Base-by-base conservation (phyloP, 768 basidiomycete species). In the Kwoniella heveanensis region DNA sequence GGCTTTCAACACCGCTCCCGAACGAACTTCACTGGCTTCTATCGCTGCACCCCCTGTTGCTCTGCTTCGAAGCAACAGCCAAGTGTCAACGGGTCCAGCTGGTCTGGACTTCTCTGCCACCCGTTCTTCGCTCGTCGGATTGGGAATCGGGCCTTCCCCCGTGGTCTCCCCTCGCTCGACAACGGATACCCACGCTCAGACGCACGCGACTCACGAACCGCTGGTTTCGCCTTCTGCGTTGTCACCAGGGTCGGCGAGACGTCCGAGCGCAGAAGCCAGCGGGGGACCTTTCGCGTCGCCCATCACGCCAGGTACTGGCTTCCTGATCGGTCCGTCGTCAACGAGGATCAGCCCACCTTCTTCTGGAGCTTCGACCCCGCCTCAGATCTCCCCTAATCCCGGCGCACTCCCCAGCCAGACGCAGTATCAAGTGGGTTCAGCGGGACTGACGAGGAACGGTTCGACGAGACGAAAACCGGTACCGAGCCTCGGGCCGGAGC, bases 391-490 rank as follows among this genome's bases (percentile, higher is more conserved):
- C 1, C 50, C 62, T 30, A 57, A 56, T 25, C 62, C 60, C 15
- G 53, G 37, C 27, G 7, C 29, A 7, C 56, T 62, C 21, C 54
- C 7, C 10, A 49, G 27, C 9, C 51, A 44, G 39, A 44, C 39
- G 17, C 39, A 44, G 15, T 44, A 44, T 17, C 39, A 44, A 44
- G 39, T 44, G 4, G 39, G 39, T 19, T 44, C 39, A 44, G 39
- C 39, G 15, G 39, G 39, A 3, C 15, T 44, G 39, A 44, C 39
- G 15, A 9, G 39, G 17, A 44, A 44, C n/a, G 58, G 52, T 29
- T 55, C 60, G 25, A 58, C 54, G 12, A 64, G 63, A 58, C 29
- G 74, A 26, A 76, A 73, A 61, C 71, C 74, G 48, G 74, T 76
- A 1, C 74, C 74, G 8, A 58, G 54, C 22, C 60, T 76, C 0